A percentile compares a stretch with the other conserved stretches of the same genome.
Evolutionary conservation across 2,329 filamentous ascomycete species (phyloP).

Genomic region (Cladophialophora immunda): DNA sequence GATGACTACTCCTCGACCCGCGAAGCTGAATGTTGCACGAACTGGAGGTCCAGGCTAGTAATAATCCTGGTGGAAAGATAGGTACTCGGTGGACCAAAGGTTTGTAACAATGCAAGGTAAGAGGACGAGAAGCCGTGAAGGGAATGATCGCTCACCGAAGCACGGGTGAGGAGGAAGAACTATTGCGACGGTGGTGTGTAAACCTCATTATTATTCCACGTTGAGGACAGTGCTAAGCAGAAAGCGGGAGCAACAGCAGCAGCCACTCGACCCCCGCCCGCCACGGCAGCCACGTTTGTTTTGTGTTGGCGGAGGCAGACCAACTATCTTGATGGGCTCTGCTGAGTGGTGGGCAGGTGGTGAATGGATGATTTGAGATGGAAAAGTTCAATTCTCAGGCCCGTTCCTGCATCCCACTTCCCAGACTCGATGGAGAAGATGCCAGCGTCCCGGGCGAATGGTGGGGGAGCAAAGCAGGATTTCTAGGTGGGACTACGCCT

Average conservation of each 20-base stretch:
- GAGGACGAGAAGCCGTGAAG: conserved; percentile 3
- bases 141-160: conserved; percentile 17
- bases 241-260: conserved; percentile 10
- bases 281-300: conserved; percentile 8
- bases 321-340: not conserved
- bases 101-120: conserved; percentile 12
- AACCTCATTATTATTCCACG: conserved; percentile 11
- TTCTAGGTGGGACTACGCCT: conserved; percentile 9
- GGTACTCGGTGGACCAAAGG: conserved; percentile 9
- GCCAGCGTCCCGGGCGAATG: conserved; percentile 17
- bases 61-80: conserved; percentile 9
- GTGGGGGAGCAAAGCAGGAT: conserved; percentile 19
- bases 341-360: not conserved
- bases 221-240: conserved; percentile 15
- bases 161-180: conserved; percentile 1
- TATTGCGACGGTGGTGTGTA: not conserved
- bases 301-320: conserved; percentile 3
- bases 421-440: conserved; percentile 9
- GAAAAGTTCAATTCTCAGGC: conserved; percentile 15
- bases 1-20: not conserved
- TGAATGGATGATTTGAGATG: conserved; percentile 3
- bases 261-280: not conserved
- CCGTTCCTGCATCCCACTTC: conserved; percentile 32
- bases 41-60: conserved; percentile 10
- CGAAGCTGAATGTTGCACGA: conserved; percentile 17